A percentile compares a stretch with the other conserved stretches of the same genome.
phyloP scores from a whole-genome alignment of 2,329 filamentous ascomycete genomes.

The Zymoseptoria pseudotritici region DNA sequence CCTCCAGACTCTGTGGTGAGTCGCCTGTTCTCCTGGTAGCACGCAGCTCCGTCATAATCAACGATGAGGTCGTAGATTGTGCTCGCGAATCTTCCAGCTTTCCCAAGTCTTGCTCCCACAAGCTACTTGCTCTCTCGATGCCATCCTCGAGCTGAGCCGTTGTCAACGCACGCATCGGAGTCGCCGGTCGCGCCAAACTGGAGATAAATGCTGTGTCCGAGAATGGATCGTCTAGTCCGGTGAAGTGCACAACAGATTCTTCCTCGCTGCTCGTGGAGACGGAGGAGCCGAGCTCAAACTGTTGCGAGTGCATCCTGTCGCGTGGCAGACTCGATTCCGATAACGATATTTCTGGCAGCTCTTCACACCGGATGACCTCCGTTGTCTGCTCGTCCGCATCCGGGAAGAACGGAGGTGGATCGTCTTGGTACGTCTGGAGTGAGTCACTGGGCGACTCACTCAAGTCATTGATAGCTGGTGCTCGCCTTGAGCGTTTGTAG shows the following conservation, averaged over 20 bases:
- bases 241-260: slow-evolving; percentile 6
- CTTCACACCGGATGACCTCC: not conserved
- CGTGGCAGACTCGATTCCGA: not conserved
- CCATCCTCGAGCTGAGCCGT: not conserved
- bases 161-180: not conserved
- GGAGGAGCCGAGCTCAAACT: not conserved
- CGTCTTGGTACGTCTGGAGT: not conserved
- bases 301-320: not conserved
- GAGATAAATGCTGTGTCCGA: slow-evolving; percentile 2
- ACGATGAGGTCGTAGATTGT: not conserved
- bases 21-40: not conserved
- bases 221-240: slow-evolving; percentile 12
- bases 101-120: not conserved
- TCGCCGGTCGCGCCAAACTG: not conserved
- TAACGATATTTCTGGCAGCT: not conserved
- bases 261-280: slow-evolving; percentile 1
- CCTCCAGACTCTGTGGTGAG: not conserved
- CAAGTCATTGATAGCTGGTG: not conserved
- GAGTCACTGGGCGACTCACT: not conserved
- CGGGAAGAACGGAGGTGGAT: not conserved
- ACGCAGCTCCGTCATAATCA: not conserved
- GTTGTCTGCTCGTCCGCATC: not conserved
- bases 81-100: not conserved
- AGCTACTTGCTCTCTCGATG: not conserved
- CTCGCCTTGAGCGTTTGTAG: not conserved